These are phyloP conservation scores for Nitzschia inconspicua DNA, from an alignment of 108 stramenopile species.

Conservation along the genomic window DNA sequence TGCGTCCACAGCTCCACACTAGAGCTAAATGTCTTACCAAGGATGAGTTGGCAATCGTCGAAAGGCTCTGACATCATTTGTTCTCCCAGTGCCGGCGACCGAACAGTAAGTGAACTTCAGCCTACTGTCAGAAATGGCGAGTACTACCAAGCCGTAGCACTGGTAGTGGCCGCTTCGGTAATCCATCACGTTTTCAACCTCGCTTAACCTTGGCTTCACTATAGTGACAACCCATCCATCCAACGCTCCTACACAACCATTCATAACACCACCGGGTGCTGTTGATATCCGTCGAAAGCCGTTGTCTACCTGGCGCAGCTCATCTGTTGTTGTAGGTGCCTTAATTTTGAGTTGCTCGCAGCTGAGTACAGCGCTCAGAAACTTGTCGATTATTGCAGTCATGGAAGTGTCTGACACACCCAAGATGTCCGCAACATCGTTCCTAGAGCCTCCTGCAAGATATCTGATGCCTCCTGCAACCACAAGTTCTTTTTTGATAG, in stretches of 20 bases:
- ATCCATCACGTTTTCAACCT: constrained; percentile 2
- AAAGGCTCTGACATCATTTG: too few species aligned
- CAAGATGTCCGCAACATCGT: background rate
- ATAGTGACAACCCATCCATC: constrained; percentile 6
- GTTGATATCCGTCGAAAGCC: background rate
- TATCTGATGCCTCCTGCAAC: background rate
- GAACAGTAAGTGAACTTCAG: constrained; percentile 2
- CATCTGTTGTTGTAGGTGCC: background rate
- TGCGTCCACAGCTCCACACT: background rate
- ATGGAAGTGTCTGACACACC: background rate
- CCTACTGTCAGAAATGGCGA: constrained; percentile 12
- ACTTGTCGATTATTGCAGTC: background rate
- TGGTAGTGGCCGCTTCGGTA: constrained; percentile 20
- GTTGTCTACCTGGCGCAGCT: background rate
- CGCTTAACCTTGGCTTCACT: background rate
- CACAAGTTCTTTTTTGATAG: background rate
- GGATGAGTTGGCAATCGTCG: background rate
- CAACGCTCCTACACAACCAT: constrained; percentile 8
- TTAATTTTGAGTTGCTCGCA: background rate
- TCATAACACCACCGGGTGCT: background rate
- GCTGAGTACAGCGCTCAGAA: background rate
- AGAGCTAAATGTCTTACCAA: background rate
- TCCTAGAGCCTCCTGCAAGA: background rate
- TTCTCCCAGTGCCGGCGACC: constrained; percentile 10
- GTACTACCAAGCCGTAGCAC: constrained; percentile 15